Base-by-base conservation (phyloP, 345 rosid genomes). In the Lepidium didymum region DNA sequence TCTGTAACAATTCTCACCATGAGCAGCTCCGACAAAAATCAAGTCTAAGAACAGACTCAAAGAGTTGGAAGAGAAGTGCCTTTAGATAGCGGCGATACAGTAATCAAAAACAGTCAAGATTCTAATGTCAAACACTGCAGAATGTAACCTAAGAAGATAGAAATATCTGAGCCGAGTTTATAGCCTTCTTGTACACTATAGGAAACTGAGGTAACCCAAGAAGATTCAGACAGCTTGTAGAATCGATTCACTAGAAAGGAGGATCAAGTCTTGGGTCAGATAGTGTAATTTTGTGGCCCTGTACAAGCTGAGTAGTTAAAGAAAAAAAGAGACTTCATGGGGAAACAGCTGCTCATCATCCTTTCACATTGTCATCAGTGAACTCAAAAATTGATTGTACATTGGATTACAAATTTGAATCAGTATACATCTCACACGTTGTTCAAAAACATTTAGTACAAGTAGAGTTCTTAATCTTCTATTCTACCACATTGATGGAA, bases 401-500 rank as follows among this genome's bases (percentile, higher is more conserved):
- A 68, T 31, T 60, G 63, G 57, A 27, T 67, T 60, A 67, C 56
- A 60, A 34, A 54, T 67, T 19, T 36, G 63, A 61, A 59, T 42
- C 67, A 45, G 68, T 60, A 34, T 55, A 72, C 57, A 67, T 53
- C 45, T 44, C 29, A 74, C 45, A 19, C 52, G 38, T 55, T 44
- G 72, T 67, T 58, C 57, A 43, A 42, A 63, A 63, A 73, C 47
- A 40, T 73, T 31, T 38, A 47, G 43, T 45, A 34, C 16, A 53
- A 45, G 29, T 21, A 40, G 45, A 56, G 7, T 65, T 41, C 55
- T 33, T 16, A 5, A 27, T 52, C 78, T 15, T 73, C 67, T 42
- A 61, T 47, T 77, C 64, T 87, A 90, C 96, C 97, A 93, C 97
- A 93, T 86, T 46, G 98, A 84, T 60, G 98, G 97, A 61, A 88